Conservation (phyloP, 129 eudicot species). For the Kitagawia praeruptora region DNA sequence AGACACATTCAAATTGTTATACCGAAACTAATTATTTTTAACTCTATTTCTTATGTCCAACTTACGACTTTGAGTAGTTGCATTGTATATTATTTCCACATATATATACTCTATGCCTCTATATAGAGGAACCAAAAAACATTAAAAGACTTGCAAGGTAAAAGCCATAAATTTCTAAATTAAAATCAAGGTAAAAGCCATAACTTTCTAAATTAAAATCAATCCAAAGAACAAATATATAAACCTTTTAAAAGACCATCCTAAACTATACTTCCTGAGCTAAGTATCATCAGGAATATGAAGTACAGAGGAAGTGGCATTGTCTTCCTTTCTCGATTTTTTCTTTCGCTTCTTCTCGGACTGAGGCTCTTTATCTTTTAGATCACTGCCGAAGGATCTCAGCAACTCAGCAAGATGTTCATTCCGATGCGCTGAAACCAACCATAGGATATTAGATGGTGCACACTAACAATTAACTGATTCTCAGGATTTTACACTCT, state of each 20-base stretch:
- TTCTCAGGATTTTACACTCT: not conserved
- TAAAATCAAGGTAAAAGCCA: not conserved
- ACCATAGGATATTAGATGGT: slow-evolving; percentile 1
- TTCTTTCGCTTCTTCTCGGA: slow-evolving; percentile 77
- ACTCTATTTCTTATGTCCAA: not conserved
- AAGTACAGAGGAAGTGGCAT: slow-evolving; percentile 26
- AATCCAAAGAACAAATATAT: not conserved
- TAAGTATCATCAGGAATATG: slow-evolving; percentile 30
- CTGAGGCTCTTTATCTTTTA: slow-evolving; percentile 72
- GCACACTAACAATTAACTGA: not conserved
- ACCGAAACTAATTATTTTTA: not conserved
- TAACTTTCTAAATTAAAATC: not conserved
- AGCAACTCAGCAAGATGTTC: slow-evolving; percentile 43
- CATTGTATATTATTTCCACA: too few relatives aligned
- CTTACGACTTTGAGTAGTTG: too few relatives aligned
- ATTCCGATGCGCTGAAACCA: slow-evolving; percentile 69
- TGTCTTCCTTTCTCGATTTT: slow-evolving; percentile 56
- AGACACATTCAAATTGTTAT: not conserved
- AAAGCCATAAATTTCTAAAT: too few relatives aligned
- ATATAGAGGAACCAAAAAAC: not conserved
- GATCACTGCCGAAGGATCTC: slow-evolving; percentile 39
- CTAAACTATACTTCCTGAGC: not conserved
- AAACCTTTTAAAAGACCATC: not conserved
- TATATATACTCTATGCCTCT: not conserved
- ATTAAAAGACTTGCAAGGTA: not conserved